These are phyloP conservation scores for Epichloe sibirici DNA, from an alignment of 2,329 filamentous ascomycete species.

Conservation along the genomic window DNA sequence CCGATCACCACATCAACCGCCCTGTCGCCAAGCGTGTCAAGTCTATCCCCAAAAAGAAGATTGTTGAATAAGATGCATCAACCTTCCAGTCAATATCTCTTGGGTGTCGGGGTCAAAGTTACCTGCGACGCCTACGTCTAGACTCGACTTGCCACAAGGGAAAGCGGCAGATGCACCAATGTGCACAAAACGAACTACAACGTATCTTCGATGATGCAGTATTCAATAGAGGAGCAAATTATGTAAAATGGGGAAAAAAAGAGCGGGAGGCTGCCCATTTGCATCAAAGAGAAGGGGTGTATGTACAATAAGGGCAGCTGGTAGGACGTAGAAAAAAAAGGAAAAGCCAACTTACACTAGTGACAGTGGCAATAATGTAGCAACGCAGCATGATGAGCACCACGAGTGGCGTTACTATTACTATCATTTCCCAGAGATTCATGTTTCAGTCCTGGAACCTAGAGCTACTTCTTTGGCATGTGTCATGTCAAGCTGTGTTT, in stretches of 20 bases:
- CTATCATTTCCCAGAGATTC: too few relatives aligned
- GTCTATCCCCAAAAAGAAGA: conserved; percentile 39
- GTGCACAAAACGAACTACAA: too few relatives aligned
- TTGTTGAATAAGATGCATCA: conserved; percentile 15
- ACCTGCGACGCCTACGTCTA: too few relatives aligned
- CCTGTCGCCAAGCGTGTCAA: conserved; percentile 60
- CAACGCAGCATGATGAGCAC: neutral
- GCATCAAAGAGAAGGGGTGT: neutral
- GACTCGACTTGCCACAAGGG: too few relatives aligned
- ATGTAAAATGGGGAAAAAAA: too few relatives aligned
- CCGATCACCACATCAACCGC: conserved; percentile 75
- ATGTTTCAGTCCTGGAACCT: too few relatives aligned
- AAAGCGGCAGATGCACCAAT: too few relatives aligned
- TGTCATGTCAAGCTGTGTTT: too few relatives aligned
- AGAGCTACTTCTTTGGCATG: too few relatives aligned
- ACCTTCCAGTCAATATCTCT: neutral
- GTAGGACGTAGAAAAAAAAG: neutral
- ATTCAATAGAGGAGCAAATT: too few relatives aligned
- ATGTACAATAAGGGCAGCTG: neutral
- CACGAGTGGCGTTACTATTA: neutral
- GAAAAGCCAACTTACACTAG: neutral
- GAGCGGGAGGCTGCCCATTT: neutral
- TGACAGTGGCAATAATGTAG: neutral
- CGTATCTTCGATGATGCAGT: too few relatives aligned
- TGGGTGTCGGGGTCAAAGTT: too few relatives aligned